phyloP scores from a whole-genome alignment of 176 grass and related monocot genomes.

The Oryza meridionalis region DNA sequence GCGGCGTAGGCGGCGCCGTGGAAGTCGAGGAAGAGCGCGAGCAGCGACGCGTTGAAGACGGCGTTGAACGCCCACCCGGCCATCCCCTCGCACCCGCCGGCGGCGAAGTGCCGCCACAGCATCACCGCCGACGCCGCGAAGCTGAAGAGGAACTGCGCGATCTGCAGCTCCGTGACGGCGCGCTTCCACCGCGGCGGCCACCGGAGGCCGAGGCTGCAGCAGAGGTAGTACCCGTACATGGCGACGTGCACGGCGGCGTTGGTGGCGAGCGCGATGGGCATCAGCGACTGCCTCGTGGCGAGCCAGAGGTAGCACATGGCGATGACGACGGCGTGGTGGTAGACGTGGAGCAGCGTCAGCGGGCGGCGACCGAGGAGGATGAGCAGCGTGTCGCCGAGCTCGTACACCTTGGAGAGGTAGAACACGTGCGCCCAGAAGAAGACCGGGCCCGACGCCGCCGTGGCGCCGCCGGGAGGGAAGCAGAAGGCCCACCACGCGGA shows the following conservation, averaged over 20 bases:
- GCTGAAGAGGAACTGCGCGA: slow-evolving; percentile 87
- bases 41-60: slow-evolving; percentile 84
- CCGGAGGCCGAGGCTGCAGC: slow-evolving; percentile 65
- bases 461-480: slow-evolving; percentile 61
- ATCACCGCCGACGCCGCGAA: slow-evolving; percentile 71
- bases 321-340: slow-evolving; percentile 92
- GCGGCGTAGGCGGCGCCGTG: slow-evolving; percentile 65
- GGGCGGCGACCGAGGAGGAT: slow-evolving; percentile 73
- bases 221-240: slow-evolving; percentile 94
- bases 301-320: slow-evolving; percentile 97
- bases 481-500: slow-evolving; percentile 57
- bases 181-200: slow-evolving; percentile 81
- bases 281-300: slow-evolving; percentile 69
- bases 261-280: slow-evolving; percentile 81
- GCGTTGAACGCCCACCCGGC: slow-evolving; percentile 86
- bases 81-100: slow-evolving; percentile 77
- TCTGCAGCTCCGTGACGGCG: slow-evolving; percentile 86
- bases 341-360: slow-evolving; percentile 93
- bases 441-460: slow-evolving; percentile 54
- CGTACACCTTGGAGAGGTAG: slow-evolving; percentile 96
- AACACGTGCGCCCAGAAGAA: slow-evolving; percentile 97
- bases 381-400: slow-evolving; percentile 87
- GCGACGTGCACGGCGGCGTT: slow-evolving; percentile 85
- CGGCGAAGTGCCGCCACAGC: slow-evolving; percentile 74
- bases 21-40: slow-evolving; percentile 85